Conservation (phyloP, 1,139 yeast genomes). For the Debaryomycetaceae sp. region DNA sequence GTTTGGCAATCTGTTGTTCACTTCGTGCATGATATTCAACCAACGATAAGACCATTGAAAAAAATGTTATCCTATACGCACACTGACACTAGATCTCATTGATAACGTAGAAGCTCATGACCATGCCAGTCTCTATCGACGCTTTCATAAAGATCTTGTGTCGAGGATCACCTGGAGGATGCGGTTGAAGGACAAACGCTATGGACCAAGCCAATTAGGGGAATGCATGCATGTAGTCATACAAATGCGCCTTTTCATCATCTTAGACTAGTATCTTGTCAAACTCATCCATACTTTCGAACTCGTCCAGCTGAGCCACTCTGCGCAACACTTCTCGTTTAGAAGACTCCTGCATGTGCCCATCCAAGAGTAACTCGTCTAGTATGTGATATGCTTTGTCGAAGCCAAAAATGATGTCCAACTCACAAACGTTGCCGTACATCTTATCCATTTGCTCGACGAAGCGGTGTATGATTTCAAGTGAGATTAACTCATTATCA, state of each 20-base stretch:
- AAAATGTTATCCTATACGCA: too few species aligned
- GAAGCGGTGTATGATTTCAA: constrained; percentile 86
- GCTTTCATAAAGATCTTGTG: too few species aligned
- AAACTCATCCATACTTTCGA: constrained; percentile 52
- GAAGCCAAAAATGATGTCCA: constrained; percentile 91
- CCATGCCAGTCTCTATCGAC: not conserved
- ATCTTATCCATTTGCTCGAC: constrained; percentile 97
- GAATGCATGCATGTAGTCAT: too few species aligned
- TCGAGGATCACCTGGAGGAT: too few species aligned
- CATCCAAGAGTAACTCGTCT: constrained; percentile 83
- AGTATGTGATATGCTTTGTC: constrained; percentile 88
- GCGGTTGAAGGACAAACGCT: too few species aligned
- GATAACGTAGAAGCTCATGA: not conserved
- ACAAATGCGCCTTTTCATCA: too few species aligned
- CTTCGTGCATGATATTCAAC: too few species aligned
- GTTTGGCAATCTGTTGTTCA: too few species aligned
- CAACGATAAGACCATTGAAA: too few species aligned
- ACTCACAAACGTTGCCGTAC: constrained; percentile 94
- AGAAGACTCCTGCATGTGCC: constrained; percentile 80
- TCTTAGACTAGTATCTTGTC: constrained; percentile 32
- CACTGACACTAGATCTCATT: too few species aligned
- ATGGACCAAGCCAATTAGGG: too few species aligned
- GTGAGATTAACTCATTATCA: constrained; percentile 81
- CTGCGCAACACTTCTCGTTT: constrained; percentile 73
- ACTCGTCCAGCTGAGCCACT: constrained; percentile 71